Evolutionary conservation across 768 basidiomycete genomes (phyloP).

Genomic region (Mycena olivaceomarginata): DNA sequence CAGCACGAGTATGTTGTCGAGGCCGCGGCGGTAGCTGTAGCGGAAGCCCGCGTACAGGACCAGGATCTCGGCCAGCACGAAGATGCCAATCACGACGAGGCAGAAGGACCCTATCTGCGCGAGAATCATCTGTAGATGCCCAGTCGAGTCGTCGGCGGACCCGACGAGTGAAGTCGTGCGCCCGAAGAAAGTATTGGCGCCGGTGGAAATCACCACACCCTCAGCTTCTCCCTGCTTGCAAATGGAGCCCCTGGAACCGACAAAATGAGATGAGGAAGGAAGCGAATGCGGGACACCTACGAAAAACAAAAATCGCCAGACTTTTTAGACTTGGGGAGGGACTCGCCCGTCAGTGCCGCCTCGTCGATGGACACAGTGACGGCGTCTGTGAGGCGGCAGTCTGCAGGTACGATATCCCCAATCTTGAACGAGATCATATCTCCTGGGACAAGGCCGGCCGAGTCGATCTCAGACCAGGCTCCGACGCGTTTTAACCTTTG

Average conservation of each 20-base stretch:
- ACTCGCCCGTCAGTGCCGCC: slow-evolving; percentile 98
- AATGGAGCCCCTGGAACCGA: slow-evolving; percentile 85
- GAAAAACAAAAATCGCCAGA: slow-evolving; percentile 98
- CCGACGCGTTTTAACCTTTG: slow-evolving; percentile 93
- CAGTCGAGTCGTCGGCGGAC: slow-evolving; percentile 95
- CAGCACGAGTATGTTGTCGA: slow-evolving; percentile 98
- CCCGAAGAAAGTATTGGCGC: slow-evolving; percentile 99
- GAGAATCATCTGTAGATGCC: slow-evolving; percentile 98
- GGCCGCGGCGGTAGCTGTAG: slow-evolving; percentile 92
- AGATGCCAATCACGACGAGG: slow-evolving; percentile 95
- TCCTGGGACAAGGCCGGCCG: slow-evolving; percentile 92
- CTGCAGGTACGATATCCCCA: slow-evolving; percentile 98
- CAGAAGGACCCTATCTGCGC: slow-evolving; percentile 99
- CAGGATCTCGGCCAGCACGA: slow-evolving; percentile 95
- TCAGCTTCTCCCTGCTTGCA: slow-evolving; percentile 99
- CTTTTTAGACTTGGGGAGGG: slow-evolving; percentile 95
- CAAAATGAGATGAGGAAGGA: slow-evolving; percentile 24
- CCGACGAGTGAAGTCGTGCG: slow-evolving; percentile 71
- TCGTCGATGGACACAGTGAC: slow-evolving; percentile 99
- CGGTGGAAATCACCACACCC: slow-evolving; percentile 98
- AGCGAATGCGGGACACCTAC: slow-evolving; percentile 68
- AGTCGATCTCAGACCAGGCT: slow-evolving; percentile 95
- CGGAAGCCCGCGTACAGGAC: slow-evolving; percentile 95
- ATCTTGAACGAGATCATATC: slow-evolving; percentile 99
- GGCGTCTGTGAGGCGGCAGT: slow-evolving; percentile 97